These are phyloP conservation scores for Alternaria postmessia DNA, from an alignment of 2,329 filamentous ascomycete species.

Conservation along the genomic window DNA sequence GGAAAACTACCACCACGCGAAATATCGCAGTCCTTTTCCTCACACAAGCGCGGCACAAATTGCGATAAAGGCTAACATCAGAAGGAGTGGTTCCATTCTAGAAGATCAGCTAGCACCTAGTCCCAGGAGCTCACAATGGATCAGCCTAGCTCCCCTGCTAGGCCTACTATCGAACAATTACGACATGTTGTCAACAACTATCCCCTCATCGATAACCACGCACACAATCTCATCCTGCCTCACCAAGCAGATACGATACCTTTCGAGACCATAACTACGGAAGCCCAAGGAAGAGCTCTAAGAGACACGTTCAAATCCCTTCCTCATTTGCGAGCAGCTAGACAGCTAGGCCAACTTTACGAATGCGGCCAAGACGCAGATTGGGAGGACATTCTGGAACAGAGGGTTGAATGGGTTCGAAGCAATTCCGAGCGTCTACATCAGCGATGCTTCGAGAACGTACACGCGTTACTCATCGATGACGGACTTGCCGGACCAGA, in stretches of 20 bases:
- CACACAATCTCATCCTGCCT: slow-evolving; percentile 71
- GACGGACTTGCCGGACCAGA: slow-evolving; percentile 69
- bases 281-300: slow-evolving; percentile 75
- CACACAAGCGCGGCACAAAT: not conserved
- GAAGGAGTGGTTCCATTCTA: not conserved
- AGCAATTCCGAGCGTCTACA: slow-evolving; percentile 64
- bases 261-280: slow-evolving; percentile 72
- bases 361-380: slow-evolving; percentile 64
- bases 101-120: not conserved
- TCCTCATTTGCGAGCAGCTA: slow-evolving; percentile 73
- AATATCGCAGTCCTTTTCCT: not conserved
- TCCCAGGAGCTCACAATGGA: slow-evolving; percentile 26
- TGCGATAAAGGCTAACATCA: not conserved
- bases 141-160: slow-evolving; percentile 19
- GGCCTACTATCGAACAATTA: slow-evolving; percentile 42
- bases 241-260: slow-evolving; percentile 59
- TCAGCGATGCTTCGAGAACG: slow-evolving; percentile 72
- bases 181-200: slow-evolving; percentile 46
- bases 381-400: slow-evolving; percentile 65
- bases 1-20: not conserved
- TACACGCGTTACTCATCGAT: slow-evolving; percentile 79
- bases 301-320: slow-evolving; percentile 68
- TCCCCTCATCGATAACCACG: slow-evolving; percentile 77
- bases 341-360: slow-evolving; percentile 72
- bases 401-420: slow-evolving; percentile 58